Percentiles rank a stretch among this genome's conserved stretches.
phyloP scores from a whole-genome alignment of 768 basidiomycete species.

The Suillus hirtellus region DNA sequence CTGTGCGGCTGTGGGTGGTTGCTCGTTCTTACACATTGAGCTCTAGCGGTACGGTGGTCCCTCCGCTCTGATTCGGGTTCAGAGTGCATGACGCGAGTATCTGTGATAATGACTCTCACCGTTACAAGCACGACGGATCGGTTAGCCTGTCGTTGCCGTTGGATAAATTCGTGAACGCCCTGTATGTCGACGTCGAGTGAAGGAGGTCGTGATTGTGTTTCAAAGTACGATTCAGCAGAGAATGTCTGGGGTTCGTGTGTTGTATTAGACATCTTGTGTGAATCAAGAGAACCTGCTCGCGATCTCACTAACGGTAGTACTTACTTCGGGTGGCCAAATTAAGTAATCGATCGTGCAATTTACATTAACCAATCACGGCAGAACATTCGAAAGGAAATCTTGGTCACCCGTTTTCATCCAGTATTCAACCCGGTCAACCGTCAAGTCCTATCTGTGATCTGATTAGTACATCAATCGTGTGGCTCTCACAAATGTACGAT shows the following conservation, averaged over 20 bases:
- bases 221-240: constrained; percentile 37
- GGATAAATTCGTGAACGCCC: constrained; percentile 67
- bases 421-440: too few species aligned
- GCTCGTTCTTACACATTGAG: constrained; percentile 88
- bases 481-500: too few species aligned
- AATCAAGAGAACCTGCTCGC: constrained; percentile 1
- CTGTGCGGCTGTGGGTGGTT: constrained; percentile 9
- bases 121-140: constrained; percentile 92
- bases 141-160: constrained; percentile 59
- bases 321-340: background rate
- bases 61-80: constrained; percentile 73
- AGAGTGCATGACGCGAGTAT: constrained; percentile 2
- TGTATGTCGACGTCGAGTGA: constrained; percentile 49
- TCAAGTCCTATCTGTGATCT: too few species aligned
- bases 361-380: background rate
- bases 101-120: constrained; percentile 47
- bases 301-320: background rate
- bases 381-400: too few species aligned
- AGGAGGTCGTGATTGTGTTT: too few species aligned
- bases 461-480: too few species aligned
- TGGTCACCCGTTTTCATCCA: too few species aligned
- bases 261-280: constrained; percentile 20
- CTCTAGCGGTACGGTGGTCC: constrained; percentile 96
- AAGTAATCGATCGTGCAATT: background rate
- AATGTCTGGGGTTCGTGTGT: constrained; percentile 41